Base-by-base conservation (phyloP, 352 stramenopile species). In the Pythium utonaiense region DNA sequence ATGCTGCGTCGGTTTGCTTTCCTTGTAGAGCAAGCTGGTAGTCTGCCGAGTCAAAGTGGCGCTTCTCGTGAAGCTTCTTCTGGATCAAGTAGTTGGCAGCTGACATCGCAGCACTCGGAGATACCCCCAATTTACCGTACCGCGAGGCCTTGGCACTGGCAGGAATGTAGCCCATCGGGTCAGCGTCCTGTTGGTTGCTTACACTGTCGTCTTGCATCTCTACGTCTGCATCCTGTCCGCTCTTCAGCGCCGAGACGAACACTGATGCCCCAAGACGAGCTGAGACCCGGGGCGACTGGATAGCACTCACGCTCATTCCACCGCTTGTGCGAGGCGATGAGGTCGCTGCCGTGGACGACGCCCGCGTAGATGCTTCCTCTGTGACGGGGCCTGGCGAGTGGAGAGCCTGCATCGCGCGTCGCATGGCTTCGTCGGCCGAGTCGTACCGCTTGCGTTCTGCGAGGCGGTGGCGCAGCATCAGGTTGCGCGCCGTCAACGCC, bases 371-470 rank as follows among this genome's bases (percentile, higher is more conserved):
- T 3, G 24, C 13, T 48, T 36, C 14, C 10, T 16, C 3, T 10
- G 36, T 19, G 8, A 6, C 30, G 3, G n/a, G 17, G 6, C 38
- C 50, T 16, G 36, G 10, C 10, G 54, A 34, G 30, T 57, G 31
- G 22, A 16, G 36, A 1, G 60, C 21, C 41, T 70, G 13, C 64
- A 70, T 66, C 2, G 48, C 64, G 16, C 45, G 34, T 24, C 48
- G 48, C 75, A 94, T 88, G 28, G 82, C 80, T 47, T 94, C 83
- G 64, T 94, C 85, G 4, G 85, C 85, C 58, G 85, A 94, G 71
- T 94, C 85, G 57, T 89, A 94, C 6, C 78, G 82, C 64, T 92
- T 94, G 55, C 79, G 71, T 58, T 94, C 85, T 22, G 60, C 72
- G 21, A 94, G 70, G 47, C 88, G 89, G 47, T 79, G 75, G 30